Base-by-base conservation (phyloP, 768 basidiomycete species). In the Xerocomus spinulosus region DNA sequence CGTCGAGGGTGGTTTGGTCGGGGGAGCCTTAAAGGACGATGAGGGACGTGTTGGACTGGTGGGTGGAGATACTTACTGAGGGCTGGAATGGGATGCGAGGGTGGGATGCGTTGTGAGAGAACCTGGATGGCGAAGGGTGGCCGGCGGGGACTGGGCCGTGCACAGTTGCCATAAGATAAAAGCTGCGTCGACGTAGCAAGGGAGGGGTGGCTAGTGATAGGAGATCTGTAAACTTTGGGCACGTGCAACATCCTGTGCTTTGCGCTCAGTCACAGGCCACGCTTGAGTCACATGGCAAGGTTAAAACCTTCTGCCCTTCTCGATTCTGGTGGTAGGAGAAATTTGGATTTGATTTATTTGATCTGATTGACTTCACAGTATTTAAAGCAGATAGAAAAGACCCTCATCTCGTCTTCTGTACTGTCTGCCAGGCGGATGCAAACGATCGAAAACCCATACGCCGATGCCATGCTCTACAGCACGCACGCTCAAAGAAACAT, bases 41-140 rank as follows among this genome's bases (percentile, higher is more conserved):
- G n/a, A n/a, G n/a, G n/a, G n/a, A n/a, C n/a, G n/a, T 4, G 15
- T 28, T 17, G n/a, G 29, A 18, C 9, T 8, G 28, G 18, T 0
- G 9, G 2, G 15, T 20, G 21, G 18, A 17, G 13, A 25, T 15
- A 52, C 67, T 48, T 28, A 67, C 65, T 12, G 58, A 37, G 0
- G 62, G 61, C 15, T 63, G 66, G 13, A 60, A 67, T 0, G 53
- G 9, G 24, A 66, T 48, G 5, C 65, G 57, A 0, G 67, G 52
- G 18, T 67, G 65, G 0, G 66, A 63, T 2, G 52, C n/a, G n/a
- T n/a, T n/a, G n/a, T n/a, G n/a, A n/a, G n/a, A n/a, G n/a, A n/a
- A 50, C 45, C 66, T 59, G 46, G 52, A 67, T 0, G 66, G 66
- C 1, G 66, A 67, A 0, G 66, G 63, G 23, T 67, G 63, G 14